A percentile compares a stretch with the other conserved stretches of the same genome.
Conservation (phyloP, 2,329 filamentous ascomycete genomes). For the Metarhizium robertsii region DNA sequence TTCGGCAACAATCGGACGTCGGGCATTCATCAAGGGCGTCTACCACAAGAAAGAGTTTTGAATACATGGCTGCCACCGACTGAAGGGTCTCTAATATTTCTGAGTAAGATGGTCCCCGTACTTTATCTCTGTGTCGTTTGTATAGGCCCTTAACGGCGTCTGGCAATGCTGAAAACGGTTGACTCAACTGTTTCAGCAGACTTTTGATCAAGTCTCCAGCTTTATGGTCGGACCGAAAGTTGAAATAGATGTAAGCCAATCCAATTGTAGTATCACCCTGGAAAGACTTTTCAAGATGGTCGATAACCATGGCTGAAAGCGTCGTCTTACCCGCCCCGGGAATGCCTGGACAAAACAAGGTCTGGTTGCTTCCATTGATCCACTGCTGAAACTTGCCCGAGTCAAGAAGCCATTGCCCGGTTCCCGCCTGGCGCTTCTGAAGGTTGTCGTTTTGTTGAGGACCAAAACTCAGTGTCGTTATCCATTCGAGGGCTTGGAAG, state of each 20-base stretch:
- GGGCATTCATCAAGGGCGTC: constrained; percentile 1
- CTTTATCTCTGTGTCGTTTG: background rate
- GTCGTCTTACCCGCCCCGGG: background rate
- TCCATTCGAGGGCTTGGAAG: background rate
- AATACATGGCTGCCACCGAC: background rate
- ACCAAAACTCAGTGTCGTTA: background rate
- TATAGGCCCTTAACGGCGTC: background rate
- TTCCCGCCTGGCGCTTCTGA: background rate
- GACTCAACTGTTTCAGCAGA: background rate
- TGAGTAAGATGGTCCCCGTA: background rate
- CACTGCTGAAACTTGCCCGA: background rate
- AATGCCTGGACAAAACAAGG: background rate
- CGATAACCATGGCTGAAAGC: background rate
- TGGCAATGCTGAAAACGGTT: background rate
- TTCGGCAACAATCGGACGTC: background rate
- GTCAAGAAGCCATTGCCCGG: background rate
- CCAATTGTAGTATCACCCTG: background rate
- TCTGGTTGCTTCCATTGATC: background rate
- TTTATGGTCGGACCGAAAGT: background rate
- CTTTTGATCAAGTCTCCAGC: background rate
- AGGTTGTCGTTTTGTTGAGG: background rate
- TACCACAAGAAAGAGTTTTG: background rate
- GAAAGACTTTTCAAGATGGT: background rate
- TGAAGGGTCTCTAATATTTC: background rate
- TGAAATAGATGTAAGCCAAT: background rate